Evolutionary conservation across 768 basidiomycete species (phyloP), one percentile per base, ranked within the genome.

Genomic region (Wakefieldia striispora): DNA sequence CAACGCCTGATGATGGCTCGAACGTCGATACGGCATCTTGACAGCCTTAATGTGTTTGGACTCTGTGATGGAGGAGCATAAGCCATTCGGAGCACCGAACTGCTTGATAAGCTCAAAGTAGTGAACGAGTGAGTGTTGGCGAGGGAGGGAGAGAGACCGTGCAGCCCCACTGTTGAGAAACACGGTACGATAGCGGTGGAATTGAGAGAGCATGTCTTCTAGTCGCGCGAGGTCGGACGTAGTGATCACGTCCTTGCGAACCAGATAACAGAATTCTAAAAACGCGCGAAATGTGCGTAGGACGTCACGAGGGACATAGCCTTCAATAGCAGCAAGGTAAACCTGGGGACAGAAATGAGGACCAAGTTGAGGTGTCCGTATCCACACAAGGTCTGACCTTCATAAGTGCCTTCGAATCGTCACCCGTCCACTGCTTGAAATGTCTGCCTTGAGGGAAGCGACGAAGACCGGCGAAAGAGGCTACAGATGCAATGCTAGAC

Each of bases 381-480:
- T n/a, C n/a, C n/a, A n/a, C n/a, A n/a, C n/a, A n/a, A n/a, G n/a
- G n/a, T 8, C 39, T 21, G 9, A 69, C 70, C 64, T 72, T 72
- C 69, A 72, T 72, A 4, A 72, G 51, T 0, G 60, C 70, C 26
- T 72, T 73, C 2, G 68, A 73, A 39, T 73, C 67, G 43, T 72
- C 59, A 1, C 68, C 69, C 0, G 69, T 72, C 71, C 71, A 72
- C 40, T 71, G 69, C 20, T 65, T 66, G 42, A 71, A 71, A 2
- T 55, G 45, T 0, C 47, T 49, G 1, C 70, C 69, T 33, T 70
- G 50, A 9, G 59, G 62, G 46, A 73, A 72, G 0, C 57, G 51
- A 6, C 57, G 53, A 1, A 69, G 53, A 1, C 63, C 66, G 1
- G 68, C 43, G 43, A 68, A 72, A 1, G 54, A 34, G 2, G 66